Evolutionary conservation across 169 alveolate genomes (phyloP), one percentile per base, ranked within the genome.

Genomic region (Neospora caninum): DNA sequence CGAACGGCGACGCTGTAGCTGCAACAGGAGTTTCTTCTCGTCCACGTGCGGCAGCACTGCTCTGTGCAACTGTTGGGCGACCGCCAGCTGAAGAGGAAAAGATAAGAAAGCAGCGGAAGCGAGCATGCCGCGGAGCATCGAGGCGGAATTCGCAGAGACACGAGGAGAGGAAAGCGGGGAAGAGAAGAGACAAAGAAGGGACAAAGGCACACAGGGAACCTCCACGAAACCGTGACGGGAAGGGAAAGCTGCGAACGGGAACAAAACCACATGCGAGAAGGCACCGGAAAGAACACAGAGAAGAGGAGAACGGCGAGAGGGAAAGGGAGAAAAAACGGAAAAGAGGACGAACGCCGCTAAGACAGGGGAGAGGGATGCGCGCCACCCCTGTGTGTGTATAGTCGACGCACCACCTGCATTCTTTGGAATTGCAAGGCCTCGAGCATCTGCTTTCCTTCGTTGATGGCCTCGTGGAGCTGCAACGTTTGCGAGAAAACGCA

Each of bases 381-480:
- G 34, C 38, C 22, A 7, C 18, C 22, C 18, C 2, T 29, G 34
- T 29, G 34, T 69, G 39, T 69, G 7, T 18, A 31, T n/a, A 7
- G 9, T 78, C 42, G 27, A 16, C 86, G 22, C n/a, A 78, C 86
- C 39, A 78, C 86, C n/a, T 78, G 86, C 22, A 7, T 10, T 20
- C 45, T 20, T 22, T 78, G 86, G 45, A 1, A 13, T n/a, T 78
- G 49, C 49, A 78, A n/a, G 9, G 86, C 86, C 86, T 78, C 86
- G 45, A 78, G 86, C 86, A 78, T 78, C 45, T 78, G 86, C 42
- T 20, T 78, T 18, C 86, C 86, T 78, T 38, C 49, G 45, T 38
- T 78, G 39, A 78, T 78, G 18, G 39, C 86, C n/a, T 78, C 86
- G 27, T 78, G 86, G 45, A 78, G 39, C 86, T 78, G 45, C 20